phyloP scores from a whole-genome alignment of 1,284 basidiomycete genomes.

The Irpex rosettiformis region DNA sequence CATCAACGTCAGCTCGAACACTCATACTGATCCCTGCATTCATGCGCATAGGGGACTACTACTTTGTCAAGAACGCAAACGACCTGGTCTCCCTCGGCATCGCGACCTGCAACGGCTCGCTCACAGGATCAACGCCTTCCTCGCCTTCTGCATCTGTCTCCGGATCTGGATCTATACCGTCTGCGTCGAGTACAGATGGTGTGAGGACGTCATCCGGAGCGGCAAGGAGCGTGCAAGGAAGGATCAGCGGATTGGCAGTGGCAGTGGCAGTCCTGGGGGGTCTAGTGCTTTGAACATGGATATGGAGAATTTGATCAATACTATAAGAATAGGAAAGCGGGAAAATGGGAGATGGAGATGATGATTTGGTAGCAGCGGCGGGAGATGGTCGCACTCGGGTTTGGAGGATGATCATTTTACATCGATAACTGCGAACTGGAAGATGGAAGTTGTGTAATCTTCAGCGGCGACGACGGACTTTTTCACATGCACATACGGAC shows the following conservation, averaged over 20 bases:
- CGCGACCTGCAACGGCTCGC: constrained; percentile 20
- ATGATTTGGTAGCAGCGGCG: no score
- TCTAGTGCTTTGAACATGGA: neutral
- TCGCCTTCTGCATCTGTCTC: neutral
- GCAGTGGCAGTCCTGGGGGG: neutral
- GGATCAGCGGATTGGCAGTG: no score
- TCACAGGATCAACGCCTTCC: constrained; percentile 5
- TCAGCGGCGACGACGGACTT: no score
- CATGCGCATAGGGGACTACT: constrained; percentile 37
- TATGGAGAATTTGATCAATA: no score
- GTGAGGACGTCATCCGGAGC: neutral
- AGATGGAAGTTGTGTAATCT: no score
- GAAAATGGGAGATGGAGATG: no score
- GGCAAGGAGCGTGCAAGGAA: no score
- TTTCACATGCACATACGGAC: no score
- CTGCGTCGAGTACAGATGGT: neutral
- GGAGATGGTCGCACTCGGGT: no score
- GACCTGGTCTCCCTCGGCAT: constrained; percentile 28
- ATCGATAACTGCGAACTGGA: no score
- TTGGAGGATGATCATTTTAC: no score
- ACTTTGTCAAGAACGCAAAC: constrained; percentile 35
- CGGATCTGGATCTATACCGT: neutral
- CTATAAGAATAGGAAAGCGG: no score
- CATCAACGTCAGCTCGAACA: neutral
- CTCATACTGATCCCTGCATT: neutral